These are phyloP conservation scores for Yamadazyma insecticola DNA, from an alignment of 805 yeast genomes.

Conservation along the genomic window DNA sequence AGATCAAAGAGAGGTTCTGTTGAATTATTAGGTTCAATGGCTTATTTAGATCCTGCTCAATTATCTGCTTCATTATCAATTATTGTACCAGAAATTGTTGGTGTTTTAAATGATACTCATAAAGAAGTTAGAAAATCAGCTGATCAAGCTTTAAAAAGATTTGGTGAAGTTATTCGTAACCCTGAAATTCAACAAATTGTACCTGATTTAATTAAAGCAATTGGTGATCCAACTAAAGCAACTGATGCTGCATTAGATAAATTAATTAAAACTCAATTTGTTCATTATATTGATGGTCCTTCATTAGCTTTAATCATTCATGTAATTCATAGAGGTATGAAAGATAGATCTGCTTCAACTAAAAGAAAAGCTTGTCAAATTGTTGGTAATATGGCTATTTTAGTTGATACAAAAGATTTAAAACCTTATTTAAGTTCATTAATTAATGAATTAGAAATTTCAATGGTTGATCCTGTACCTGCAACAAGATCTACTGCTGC, in stretches of 20 bases:
- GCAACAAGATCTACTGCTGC: conserved; percentile 96
- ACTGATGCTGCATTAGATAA: conserved; percentile 87
- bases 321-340: conserved; percentile 93
- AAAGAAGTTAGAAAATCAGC: conserved; percentile 97
- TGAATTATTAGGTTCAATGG: conserved; percentile 95
- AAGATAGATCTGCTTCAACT: conserved; percentile 87
- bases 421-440: conserved; percentile 76
- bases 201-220: conserved; percentile 82
- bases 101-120: conserved; percentile 90
- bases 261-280: conserved; percentile 85
- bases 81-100: conserved; percentile 94
- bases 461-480: conserved; percentile 99
- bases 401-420: conserved; percentile 84
- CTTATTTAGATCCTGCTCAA: conserved; percentile 92
- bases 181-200: conserved; percentile 95
- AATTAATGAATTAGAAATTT: conserved; percentile 77
- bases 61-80: conserved; percentile 82
- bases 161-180: conserved; percentile 95
- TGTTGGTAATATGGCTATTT: conserved; percentile 97
- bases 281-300: conserved; percentile 97
- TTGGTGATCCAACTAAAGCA: conserved; percentile 90
- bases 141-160: conserved; percentile 77
- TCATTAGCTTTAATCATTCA: conserved; percentile 92
- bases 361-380: conserved; percentile 95
- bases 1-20: conserved; percentile 96